These are phyloP conservation scores for Gracilariopsis chorda DNA, from an alignment of 23 red algal species.

Conservation along the genomic window DNA sequence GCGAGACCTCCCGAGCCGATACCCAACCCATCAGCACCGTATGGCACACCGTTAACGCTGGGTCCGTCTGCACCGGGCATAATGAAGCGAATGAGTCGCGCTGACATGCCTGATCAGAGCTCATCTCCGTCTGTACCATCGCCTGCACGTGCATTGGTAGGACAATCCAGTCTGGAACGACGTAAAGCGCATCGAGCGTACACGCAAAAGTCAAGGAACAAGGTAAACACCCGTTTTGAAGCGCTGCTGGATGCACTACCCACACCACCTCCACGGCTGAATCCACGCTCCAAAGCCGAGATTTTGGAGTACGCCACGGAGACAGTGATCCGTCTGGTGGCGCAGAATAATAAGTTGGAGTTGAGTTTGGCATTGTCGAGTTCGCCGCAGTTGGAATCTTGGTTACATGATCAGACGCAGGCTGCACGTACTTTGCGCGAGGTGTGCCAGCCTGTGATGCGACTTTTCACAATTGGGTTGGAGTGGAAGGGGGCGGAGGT, in stretches of 20 bases:
- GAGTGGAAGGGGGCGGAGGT: constrained; percentile 62
- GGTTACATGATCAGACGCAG: constrained; percentile 45
- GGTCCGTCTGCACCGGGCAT: background rate
- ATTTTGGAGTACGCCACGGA: constrained; percentile 79
- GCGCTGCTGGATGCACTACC: constrained; percentile 60
- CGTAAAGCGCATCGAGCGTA: constrained; percentile 63
- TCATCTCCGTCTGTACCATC: constrained; percentile 41
- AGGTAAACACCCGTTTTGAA: constrained; percentile 67
- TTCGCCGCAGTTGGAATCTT: constrained; percentile 29
- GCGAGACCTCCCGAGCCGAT: background rate
- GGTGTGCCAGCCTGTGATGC: constrained; percentile 48
- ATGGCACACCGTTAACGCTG: background rate
- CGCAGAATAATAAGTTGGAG: constrained; percentile 56
- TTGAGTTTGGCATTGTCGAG: constrained; percentile 58
- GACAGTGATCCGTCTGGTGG: constrained; percentile 36
- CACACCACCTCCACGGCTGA: constrained; percentile 64
- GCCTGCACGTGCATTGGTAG: background rate
- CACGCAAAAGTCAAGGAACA: constrained; percentile 63
- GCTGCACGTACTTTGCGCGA: constrained; percentile 43
- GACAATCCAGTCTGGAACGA: constrained; percentile 49
- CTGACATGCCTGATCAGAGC: background rate
- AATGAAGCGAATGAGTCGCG: background rate
- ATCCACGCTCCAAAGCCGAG: constrained; percentile 73
- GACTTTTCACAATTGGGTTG: constrained; percentile 50
- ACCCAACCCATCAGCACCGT: background rate